Evolutionary conservation across 306 rosid species (phyloP), one percentile per base, ranked within the genome.

Genomic region (Gastrolobium bilobum): DNA sequence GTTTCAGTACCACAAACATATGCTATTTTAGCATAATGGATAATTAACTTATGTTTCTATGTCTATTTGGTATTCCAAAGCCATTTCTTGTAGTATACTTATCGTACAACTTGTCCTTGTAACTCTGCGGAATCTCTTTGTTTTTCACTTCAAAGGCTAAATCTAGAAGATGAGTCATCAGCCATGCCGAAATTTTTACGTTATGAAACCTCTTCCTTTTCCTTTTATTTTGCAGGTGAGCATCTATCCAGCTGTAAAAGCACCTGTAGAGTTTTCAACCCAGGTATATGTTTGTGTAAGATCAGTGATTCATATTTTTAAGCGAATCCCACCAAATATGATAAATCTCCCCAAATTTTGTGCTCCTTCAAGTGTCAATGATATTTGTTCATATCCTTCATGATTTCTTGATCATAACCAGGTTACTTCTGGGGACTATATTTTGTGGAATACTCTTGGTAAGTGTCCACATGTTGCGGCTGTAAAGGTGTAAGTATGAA

Each of bases 391-490:
- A 53, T 61, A 2, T 79, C 31, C 47, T 78, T 68, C 33, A 20
- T 46, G 63, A 47, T 74, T 72, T 78, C 52, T 48, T 70, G 61
- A 66, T 64, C 43, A 44, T 37, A 33, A 73, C 61, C 89, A 95
- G 97, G 90, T 88, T 76, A 89, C 89, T 48, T 84, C 93, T 31
- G 98, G 98, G 71, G 97, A 93, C 62, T 95, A 93, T 76, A 95
- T 93, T 73, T 73, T 95, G 87, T 93, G 99, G 99, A 95, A 95
- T 81, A 93, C 98, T 38, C 90, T 90, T 73, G 96, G 95, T 35
- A 89, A 87, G 76, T 95, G 98, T 84, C 98, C 97, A n/a, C 79
- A 81, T 39, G 90, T 84, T 70, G 85, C 90, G 30, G 72, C 89
- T 30, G 75, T 80, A 62, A 83, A 79, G 62, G 79, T 59, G 46